phyloP scores from a whole-genome alignment of 2,329 filamentous ascomycete species.

The Colletotrichum limetticola region DNA sequence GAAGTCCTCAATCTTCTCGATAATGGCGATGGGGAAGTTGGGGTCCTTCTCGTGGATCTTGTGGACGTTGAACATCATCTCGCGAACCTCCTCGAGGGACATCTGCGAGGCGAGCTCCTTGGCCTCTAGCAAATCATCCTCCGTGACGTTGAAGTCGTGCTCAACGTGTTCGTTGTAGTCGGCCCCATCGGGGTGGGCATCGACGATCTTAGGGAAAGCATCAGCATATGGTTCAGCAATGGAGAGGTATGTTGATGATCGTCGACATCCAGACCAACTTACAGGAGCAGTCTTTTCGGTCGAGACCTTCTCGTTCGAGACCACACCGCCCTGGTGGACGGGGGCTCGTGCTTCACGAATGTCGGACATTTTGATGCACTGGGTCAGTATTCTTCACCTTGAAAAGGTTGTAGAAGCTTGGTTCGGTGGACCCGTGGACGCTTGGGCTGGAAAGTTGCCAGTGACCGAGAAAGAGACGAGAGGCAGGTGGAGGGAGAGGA shows the following conservation, averaged over 20 bases:
- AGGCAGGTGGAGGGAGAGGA: not conserved
- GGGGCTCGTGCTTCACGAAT: constrained; percentile 20
- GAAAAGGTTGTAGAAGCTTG: constrained; percentile 16
- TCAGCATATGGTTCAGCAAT: not conserved
- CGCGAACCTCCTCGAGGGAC: constrained; percentile 52
- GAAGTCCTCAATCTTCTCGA: constrained; percentile 52
- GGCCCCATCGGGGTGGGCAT: constrained; percentile 8
- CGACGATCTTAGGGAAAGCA: constrained; percentile 5
- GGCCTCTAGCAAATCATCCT: constrained; percentile 57
- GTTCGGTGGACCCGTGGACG: constrained; percentile 25
- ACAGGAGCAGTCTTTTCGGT: constrained; percentile 24
- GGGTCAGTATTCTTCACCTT: constrained; percentile 26
- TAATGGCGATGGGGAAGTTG: constrained; percentile 53
- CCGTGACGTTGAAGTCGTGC: constrained; percentile 53
- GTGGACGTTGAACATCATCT: constrained; percentile 51
- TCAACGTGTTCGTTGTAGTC: constrained; percentile 26
- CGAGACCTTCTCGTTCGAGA: constrained; percentile 27
- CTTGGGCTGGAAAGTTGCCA: constrained; percentile 29
- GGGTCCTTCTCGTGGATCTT: constrained; percentile 54
- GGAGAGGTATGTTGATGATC: not conserved
- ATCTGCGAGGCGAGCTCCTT: constrained; percentile 55
- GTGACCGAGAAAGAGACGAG: constrained; percentile 28
- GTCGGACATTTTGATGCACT: constrained; percentile 29
- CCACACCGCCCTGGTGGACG: constrained; percentile 25
- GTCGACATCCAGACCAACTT: not conserved